Base-by-base conservation (phyloP, 495 filamentous ascomycete species). In the Cercophora samala region DNA sequence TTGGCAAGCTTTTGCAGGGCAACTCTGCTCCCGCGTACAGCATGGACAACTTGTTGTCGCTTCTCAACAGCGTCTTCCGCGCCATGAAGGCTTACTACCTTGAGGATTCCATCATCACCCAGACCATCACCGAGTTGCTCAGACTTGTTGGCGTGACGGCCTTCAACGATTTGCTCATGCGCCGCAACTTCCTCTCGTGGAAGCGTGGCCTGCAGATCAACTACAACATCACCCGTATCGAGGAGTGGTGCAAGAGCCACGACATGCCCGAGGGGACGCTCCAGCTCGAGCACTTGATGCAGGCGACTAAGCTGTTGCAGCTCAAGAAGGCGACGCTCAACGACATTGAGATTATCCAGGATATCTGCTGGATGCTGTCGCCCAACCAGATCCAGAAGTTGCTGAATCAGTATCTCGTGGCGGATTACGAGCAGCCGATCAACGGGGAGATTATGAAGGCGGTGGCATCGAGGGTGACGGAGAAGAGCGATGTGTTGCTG, bases 381-480 rank as follows among this genome's bases (percentile, higher is more conserved):
- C 93, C 96, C 19, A 98, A 97, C 76, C 96, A 99, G 77, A 99
- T 99, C 64, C 96, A 99, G 74, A 99, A 99, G 80, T 85, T 99
- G 15, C 82, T 99, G 68, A 99, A 99, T 78, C 96, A 98, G 75
- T 99, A 99, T 73, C 88, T 99, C 54, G 94, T 98, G 22, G 96
- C 96, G 22, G 96, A 99, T 80, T 99, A 99, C 77, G 96, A 99
- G 78, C 94, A 97, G 78, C 96, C 96, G 37, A 99, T 99, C 77
- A 98, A 99, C 68, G 94, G 94, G 73, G 96, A 99, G 73, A 99
- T 99, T 74, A 98, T 99, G 96, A 98, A 98, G 80, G 96, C 96
- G 18, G 96, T 99, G 51, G 96, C 96, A 8, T 97, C 92, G 29
- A 86, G 93, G 59, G 96, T 99, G 54, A 98, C 93, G 1, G 96